Evolutionary conservation across 2,329 filamentous ascomycete species (phyloP).

Genomic region (Paecilomyces fulvus): DNA sequence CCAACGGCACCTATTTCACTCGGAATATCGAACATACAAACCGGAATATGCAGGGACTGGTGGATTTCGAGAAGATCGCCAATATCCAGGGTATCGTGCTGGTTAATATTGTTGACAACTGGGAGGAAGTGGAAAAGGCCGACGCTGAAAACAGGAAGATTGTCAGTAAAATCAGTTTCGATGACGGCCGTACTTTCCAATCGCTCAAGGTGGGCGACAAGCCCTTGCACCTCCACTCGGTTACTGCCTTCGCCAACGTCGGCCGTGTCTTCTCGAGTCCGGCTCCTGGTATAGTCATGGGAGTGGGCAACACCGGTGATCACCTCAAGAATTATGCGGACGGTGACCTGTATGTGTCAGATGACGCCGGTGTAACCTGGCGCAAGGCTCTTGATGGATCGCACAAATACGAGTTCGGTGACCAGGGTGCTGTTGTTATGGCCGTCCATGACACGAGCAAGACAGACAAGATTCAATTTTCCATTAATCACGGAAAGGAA

Average conservation of each 20-base stretch:
- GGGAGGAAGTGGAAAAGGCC: conserved; percentile 58
- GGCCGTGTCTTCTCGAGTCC: conserved; percentile 89
- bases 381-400: conserved; percentile 62
- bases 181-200: conserved; percentile 84
- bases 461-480: conserved; percentile 62
- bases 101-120: conserved; percentile 84
- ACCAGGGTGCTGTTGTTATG: conserved; percentile 80
- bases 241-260: conserved; percentile 73
- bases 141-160: conserved; percentile 55
- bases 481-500: conserved; percentile 76
- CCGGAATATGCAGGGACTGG: conserved; percentile 62
- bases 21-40: conserved; percentile 90
- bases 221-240: conserved; percentile 78
- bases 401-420: conserved; percentile 94
- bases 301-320: conserved; percentile 80
- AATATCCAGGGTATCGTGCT: conserved; percentile 88
- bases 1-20: conserved; percentile 92
- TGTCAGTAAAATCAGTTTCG: conserved; percentile 79
- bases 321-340: conserved; percentile 62
- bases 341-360: conserved; percentile 77
- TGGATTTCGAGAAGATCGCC: conserved; percentile 92
- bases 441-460: conserved; percentile 62
- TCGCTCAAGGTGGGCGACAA: conserved; percentile 59
- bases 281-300: conserved; percentile 89
- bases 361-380: conserved; percentile 86